Conservation (phyloP, 306 rosid species). For the Fragaria iinumae region DNA sequence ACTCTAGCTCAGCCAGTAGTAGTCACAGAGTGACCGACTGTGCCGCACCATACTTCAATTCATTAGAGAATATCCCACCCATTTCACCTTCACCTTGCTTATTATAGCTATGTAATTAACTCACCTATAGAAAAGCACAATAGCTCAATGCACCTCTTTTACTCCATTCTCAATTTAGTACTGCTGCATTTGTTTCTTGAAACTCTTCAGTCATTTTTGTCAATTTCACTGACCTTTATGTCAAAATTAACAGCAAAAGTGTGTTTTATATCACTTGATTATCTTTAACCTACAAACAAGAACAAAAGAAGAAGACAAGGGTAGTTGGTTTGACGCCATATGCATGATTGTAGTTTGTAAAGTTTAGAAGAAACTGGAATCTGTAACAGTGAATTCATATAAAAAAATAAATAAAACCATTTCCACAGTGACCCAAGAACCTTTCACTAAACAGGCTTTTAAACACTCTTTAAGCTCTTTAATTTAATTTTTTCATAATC, state of each 20-base stretch:
- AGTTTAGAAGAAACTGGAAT: neutral
- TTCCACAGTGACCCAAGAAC: neutral
- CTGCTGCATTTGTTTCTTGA: neutral
- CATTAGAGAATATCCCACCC: constrained; percentile 3
- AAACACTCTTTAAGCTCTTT: neutral
- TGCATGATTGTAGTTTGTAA: too few species aligned
- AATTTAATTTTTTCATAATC: neutral
- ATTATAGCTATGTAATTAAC: neutral
- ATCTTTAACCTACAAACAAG: neutral
- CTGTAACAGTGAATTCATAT: neutral
- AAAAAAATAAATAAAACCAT: neutral
- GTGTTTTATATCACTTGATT: neutral
- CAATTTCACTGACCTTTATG: neutral
- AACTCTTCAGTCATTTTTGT: neutral
- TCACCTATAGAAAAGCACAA: neutral
- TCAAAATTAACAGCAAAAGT: neutral
- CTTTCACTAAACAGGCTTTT: neutral
- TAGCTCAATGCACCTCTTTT: too few species aligned
- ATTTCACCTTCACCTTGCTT: neutral
- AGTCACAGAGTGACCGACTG: neutral
- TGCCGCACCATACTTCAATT: neutral
- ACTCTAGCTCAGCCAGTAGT: neutral
- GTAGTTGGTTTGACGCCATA: neutral
- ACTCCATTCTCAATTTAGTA: neutral
- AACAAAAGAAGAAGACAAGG: neutral